Evolutionary conservation across 2,329 filamentous ascomycete species (phyloP).

Genomic region (Xylaria sp.): DNA sequence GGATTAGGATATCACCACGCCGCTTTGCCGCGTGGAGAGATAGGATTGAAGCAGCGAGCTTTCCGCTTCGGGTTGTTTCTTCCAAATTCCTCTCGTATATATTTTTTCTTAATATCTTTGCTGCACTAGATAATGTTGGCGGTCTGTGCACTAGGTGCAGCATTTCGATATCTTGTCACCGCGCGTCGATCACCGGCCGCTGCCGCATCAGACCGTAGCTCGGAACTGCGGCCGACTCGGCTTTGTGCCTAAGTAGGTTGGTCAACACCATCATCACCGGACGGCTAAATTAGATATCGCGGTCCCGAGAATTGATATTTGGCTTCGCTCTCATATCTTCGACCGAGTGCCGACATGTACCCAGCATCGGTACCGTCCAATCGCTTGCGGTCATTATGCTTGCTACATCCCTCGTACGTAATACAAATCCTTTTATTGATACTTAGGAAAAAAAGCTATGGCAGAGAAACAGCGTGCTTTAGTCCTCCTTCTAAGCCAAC

Average conservation of each 20-base stretch:
- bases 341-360: conserved; percentile 19
- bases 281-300: conserved; percentile 11
- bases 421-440: not conserved
- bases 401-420: not conserved
- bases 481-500: not conserved
- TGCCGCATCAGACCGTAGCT: not conserved
- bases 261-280: not conserved
- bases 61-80: conserved; percentile 5
- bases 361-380: not conserved
- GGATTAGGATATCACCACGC: conserved; percentile 19
- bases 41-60: conserved; percentile 8
- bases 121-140: conserved; percentile 2
- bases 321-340: conserved; percentile 4
- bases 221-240: conserved; percentile 4
- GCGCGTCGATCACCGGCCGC: not conserved
- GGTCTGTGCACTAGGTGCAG: not conserved
- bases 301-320: not conserved
- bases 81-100: not conserved
- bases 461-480: not conserved
- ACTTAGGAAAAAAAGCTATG: not conserved
- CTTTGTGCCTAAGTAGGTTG: not conserved
- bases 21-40: conserved; percentile 14
- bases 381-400: not conserved
- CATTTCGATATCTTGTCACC: not conserved
- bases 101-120: not conserved